Base-by-base conservation (phyloP, 2,329 filamentous ascomycete species). In the Colletotrichum cordylinicola region DNA sequence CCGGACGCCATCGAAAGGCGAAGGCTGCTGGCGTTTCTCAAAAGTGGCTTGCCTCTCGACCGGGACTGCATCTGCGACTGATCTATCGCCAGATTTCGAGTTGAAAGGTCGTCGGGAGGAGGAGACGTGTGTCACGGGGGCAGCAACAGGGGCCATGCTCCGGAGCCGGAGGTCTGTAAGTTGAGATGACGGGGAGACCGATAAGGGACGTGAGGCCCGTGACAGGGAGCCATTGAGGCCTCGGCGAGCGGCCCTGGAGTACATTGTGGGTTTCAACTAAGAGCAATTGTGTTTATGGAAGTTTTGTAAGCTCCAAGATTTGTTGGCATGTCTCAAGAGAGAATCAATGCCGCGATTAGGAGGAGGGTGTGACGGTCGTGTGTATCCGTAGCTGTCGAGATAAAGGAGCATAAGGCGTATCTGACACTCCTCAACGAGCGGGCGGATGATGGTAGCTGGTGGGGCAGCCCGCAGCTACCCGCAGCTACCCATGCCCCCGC, bases 1-100 rank as follows among this genome's bases (percentile, higher is more conserved):
- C 70, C 90, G 84, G 72, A 98, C 92, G 76, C 91, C 91, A 79
- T 93, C 90, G 82, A 95, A 78, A 77, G 80, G 78, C 16, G 77
- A 78, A 13, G 60, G 68, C 31, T 37, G 10, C 55, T 74, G 68
- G 2, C 72, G 56, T 67, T 78, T 78, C 61, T 78, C 76, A 16
- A 78, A 74, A 3, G 52, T 27, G 56, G 77, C 77, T 37, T 74
- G 52, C 21, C 74, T 70, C 68, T 77, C 73, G 2, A 70, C 60
- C 12, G 77, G 76, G 7, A 76, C 66, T 21, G 77, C 76, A 24
- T 78, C 77, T 24, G 74, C 77, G 24, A 77, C 76, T 16, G 77
- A 78, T n/a, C 65, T 66, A 33, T 68, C 65, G 9, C 56, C 37
- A 3, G 76, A 43, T 48, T 76, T 78, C 43, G 65, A 69, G 67